Conservation (phyloP, 2,329 filamentous ascomycete species). For the Plectosphaerella sp. region DNA sequence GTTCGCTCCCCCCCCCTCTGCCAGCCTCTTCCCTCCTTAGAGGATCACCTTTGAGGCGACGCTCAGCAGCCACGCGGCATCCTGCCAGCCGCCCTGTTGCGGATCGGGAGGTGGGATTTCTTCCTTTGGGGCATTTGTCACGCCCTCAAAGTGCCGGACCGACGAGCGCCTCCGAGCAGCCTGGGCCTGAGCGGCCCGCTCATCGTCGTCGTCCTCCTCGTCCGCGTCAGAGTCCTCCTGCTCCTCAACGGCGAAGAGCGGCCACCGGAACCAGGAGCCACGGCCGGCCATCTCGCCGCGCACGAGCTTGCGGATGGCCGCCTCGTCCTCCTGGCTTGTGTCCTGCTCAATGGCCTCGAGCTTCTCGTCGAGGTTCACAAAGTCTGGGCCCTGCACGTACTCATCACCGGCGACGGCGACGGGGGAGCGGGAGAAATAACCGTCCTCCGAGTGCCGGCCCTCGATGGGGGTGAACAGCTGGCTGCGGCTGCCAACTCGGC, state of each 20-base stretch:
- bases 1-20: background rate
- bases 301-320: conserved; percentile 52
- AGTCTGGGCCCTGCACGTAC: conserved; percentile 50
- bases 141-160: conserved; percentile 33
- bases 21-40: conserved; percentile 21
- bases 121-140: conserved; percentile 36
- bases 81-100: conserved; percentile 59
- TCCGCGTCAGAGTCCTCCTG: conserved; percentile 44
- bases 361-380: conserved; percentile 57
- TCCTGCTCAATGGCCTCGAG: conserved; percentile 51
- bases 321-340: conserved; percentile 52
- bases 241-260: conserved; percentile 58
- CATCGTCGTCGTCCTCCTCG: conserved; percentile 27
- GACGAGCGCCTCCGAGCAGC: conserved; percentile 24
- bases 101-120: conserved; percentile 42
- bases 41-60: conserved; percentile 60
- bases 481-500: conserved; percentile 38
- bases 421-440: conserved; percentile 33
- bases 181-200: conserved; percentile 20
- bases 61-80: conserved; percentile 63
- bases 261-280: conserved; percentile 60
- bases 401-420: conserved; percentile 22
- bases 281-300: conserved; percentile 46
- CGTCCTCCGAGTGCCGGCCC: conserved; percentile 24
- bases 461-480: conserved; percentile 42